Evolutionary conservation across 148 eudicot species (phyloP).

Genomic region (Chenopodium formosanum): DNA sequence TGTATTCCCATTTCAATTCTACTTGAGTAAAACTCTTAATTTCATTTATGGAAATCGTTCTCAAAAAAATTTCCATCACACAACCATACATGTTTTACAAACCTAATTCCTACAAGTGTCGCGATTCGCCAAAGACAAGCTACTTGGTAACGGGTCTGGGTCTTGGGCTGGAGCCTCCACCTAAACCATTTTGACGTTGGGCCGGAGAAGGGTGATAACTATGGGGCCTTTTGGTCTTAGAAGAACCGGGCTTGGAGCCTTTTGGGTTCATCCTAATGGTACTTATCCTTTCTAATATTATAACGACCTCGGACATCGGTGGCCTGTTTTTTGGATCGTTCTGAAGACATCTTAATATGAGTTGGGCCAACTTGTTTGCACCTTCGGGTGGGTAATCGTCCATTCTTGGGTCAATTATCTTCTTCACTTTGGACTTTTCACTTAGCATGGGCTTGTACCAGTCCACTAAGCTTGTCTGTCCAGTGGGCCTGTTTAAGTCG

Average conservation of each 20-base stretch:
- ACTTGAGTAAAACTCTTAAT: no score
- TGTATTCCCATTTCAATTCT: no score
- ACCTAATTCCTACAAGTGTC: no score
- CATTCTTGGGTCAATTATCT: constrained; percentile 58
- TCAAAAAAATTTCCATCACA: background rate
- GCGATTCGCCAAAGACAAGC: background rate
- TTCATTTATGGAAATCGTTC: no score
- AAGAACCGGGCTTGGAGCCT: constrained; percentile 24
- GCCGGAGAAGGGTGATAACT: constrained; percentile 22
- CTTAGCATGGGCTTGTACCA: constrained; percentile 63
- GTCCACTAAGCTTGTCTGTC: constrained; percentile 48
- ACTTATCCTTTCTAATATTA: constrained; percentile 39
- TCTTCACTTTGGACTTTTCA: constrained; percentile 45
- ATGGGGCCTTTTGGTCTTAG: constrained; percentile 5
- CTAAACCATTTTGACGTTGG: background rate
- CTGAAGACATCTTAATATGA: constrained; percentile 55
- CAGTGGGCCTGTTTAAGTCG: constrained; percentile 47
- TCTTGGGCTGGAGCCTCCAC: constrained; percentile 17
- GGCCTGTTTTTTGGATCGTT: constrained; percentile 58
- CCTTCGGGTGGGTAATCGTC: constrained; percentile 53
- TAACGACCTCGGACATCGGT: constrained; percentile 52
- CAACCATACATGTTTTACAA: background rate
- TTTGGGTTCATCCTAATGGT: constrained; percentile 39
- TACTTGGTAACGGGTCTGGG: constrained; percentile 11
- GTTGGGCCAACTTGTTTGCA: constrained; percentile 43